These are phyloP conservation scores for Phoenix roebelenii DNA, from an alignment of 176 grass and related monocot species.

Conservation along the genomic window DNA sequence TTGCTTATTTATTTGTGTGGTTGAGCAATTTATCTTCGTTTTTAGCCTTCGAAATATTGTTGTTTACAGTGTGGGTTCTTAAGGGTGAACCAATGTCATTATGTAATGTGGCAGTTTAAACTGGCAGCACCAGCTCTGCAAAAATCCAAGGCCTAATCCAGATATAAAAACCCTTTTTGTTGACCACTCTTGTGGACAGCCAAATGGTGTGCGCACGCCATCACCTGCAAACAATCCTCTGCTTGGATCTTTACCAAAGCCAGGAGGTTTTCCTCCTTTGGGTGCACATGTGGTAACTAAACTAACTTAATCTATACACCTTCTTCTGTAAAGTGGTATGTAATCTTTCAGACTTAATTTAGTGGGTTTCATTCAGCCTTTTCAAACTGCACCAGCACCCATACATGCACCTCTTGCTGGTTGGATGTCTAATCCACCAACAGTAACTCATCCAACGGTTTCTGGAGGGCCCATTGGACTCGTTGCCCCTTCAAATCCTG, in stretches of 20 bases:
- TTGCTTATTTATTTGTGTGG: not conserved
- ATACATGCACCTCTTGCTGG: not conserved
- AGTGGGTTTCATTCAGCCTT: not conserved
- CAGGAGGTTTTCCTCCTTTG: conserved; percentile 84
- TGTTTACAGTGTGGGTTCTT: not conserved
- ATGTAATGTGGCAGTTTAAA: conserved; percentile 68
- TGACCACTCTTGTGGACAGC: conserved; percentile 93
- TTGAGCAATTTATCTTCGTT: not conserved
- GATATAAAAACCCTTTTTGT: conserved; percentile 99
- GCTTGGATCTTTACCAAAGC: conserved; percentile 77
- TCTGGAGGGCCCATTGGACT: not conserved
- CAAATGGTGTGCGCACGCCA: conserved; percentile 89
- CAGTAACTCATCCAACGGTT: not conserved
- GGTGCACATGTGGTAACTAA: conserved; percentile 80
- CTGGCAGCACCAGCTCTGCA: conserved; percentile 99
- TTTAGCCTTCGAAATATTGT: not conserved
- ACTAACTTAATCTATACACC: not conserved
- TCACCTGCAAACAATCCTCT: conserved; percentile 83
- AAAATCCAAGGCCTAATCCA: conserved; percentile 98
- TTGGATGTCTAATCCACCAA: conserved; percentile 4
- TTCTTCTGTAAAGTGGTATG: conserved; percentile 6
- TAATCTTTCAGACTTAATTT: conserved; percentile 4
- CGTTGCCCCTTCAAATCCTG: not conserved
- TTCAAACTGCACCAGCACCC: conserved; percentile 1
- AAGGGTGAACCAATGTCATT: conserved; percentile 3